phyloP scores from a whole-genome alignment of 2,329 filamentous ascomycete genomes.

The Fusarium nematophilum region DNA sequence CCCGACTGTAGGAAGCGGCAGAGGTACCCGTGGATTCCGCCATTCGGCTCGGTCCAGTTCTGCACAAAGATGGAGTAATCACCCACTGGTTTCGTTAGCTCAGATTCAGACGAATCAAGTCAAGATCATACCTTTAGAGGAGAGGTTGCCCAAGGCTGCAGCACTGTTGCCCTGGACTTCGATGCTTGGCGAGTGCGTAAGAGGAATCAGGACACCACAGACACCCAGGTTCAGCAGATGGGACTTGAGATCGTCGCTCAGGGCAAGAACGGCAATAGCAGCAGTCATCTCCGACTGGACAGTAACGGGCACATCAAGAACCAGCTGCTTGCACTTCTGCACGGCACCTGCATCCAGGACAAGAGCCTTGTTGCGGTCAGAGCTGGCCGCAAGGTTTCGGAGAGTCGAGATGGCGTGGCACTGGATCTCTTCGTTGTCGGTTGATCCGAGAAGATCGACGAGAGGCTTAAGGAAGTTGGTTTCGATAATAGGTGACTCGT shows the following conservation, averaged over 20 bases:
- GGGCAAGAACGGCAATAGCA: slow-evolving; percentile 94
- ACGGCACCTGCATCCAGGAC: slow-evolving; percentile 96
- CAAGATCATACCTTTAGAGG: slow-evolving; percentile 81
- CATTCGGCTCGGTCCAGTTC: slow-evolving; percentile 92
- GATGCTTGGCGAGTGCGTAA: slow-evolving; percentile 95
- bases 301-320: slow-evolving; percentile 90
- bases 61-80: slow-evolving; percentile 97
- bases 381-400: slow-evolving; percentile 94
- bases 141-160: slow-evolving; percentile 93
- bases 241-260: slow-evolving; percentile 95
- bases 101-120: not conserved
- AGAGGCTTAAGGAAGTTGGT: slow-evolving; percentile 94
- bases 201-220: slow-evolving; percentile 93
- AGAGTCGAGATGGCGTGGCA: slow-evolving; percentile 98
- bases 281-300: slow-evolving; percentile 99
- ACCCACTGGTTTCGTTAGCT: slow-evolving; percentile 71
- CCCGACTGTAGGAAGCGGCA: slow-evolving; percentile 92
- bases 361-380: slow-evolving; percentile 97
- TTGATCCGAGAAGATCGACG: slow-evolving; percentile 92
- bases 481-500: slow-evolving; percentile 98
- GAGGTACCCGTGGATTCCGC: slow-evolving; percentile 95
- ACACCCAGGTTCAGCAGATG: slow-evolving; percentile 92
- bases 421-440: slow-evolving; percentile 98
- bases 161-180: slow-evolving; percentile 99
- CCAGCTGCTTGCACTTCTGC: slow-evolving; percentile 97